Percentiles rank a stretch among this genome's conserved stretches.
These are phyloP conservation scores for Solanum lignicaule DNA, from an alignment of 257 asterid species.

Conservation along the genomic window DNA sequence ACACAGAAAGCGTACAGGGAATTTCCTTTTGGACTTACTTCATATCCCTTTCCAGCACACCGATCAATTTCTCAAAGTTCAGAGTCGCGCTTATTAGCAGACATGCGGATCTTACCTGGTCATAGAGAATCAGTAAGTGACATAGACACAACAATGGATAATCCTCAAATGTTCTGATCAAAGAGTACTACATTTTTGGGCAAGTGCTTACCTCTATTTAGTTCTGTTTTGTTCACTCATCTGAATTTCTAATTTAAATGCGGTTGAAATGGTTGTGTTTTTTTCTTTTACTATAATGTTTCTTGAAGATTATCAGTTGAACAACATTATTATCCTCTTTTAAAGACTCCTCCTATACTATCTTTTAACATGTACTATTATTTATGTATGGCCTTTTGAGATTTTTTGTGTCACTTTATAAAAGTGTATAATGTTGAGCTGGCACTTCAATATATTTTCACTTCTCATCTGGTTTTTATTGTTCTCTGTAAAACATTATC, in stretches of 20 bases:
- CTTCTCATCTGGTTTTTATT: background rate
- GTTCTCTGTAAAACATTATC: background rate
- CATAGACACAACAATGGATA: background rate
- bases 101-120: background rate
- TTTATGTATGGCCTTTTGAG: background rate
- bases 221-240: background rate
- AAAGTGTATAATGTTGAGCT: background rate
- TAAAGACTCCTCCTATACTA: background rate
- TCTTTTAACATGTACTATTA: background rate
- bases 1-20: background rate
- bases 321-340: background rate
- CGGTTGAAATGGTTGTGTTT: background rate
- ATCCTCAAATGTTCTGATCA: background rate
- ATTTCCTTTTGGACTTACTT: background rate
- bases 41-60: background rate
- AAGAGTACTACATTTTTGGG: background rate
- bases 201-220: background rate
- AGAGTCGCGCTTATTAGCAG: background rate
- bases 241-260: background rate
- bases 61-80: background rate
- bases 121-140: background rate
- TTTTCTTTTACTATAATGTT: background rate
- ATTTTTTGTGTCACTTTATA: background rate
- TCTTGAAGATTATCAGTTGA: background rate
- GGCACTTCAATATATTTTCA: background rate